Conservation (phyloP, 2,329 filamentous ascomycete genomes). For the Diatrype stigma region DNA sequence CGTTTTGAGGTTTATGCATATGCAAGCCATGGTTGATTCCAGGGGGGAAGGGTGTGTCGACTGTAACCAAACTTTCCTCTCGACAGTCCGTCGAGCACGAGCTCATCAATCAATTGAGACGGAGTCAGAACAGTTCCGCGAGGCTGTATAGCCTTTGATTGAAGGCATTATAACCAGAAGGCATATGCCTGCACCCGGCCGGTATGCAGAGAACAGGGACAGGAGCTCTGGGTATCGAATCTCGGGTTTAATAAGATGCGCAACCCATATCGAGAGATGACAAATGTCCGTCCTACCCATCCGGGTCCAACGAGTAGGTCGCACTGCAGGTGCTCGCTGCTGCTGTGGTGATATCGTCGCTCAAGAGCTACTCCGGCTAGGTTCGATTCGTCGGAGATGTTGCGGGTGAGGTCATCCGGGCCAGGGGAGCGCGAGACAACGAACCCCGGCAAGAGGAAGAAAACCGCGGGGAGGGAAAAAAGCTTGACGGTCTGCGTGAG, state of each 20-base stretch:
- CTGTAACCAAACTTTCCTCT: no score
- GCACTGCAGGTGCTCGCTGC: neutral
- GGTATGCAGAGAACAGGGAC: neutral
- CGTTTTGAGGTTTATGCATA: no score
- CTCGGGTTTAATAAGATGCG: neutral
- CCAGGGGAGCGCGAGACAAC: neutral
- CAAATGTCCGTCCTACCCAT: neutral
- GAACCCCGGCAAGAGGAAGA: neutral
- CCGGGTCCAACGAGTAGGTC: neutral
- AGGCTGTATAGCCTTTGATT: neutral
- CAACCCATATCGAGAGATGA: neutral
- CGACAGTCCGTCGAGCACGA: no score
- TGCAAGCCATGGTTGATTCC: no score
- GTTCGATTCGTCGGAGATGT: neutral
- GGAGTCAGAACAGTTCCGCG: neutral
- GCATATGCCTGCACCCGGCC: neutral
- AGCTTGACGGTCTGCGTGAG: neutral
- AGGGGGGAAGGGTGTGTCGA: no score
- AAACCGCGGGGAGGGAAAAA: neutral
- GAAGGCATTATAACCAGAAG: neutral
- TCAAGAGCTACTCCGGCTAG: neutral
- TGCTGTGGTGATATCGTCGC: neutral
- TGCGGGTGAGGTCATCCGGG: neutral
- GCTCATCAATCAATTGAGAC: no score
- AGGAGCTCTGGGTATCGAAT: neutral